Evolutionary conservation across 345 rosid species (phyloP).

Genomic region (Ricinus communis): DNA sequence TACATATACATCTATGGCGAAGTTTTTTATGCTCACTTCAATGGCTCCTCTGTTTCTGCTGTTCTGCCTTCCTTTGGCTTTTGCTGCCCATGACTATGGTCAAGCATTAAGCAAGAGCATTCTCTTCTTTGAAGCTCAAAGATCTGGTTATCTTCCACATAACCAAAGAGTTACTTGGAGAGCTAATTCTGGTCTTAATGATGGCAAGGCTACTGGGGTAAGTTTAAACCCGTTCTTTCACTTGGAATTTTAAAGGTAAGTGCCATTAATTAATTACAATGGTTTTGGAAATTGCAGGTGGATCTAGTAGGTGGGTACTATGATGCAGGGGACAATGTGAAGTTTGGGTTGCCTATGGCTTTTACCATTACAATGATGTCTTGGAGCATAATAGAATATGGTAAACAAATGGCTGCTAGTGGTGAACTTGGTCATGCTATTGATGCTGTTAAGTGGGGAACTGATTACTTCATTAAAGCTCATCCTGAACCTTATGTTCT

Average conservation of each 20-base stretch:
- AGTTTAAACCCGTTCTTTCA: conserved; percentile 17
- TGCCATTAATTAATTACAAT: neutral
- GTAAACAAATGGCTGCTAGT: conserved; percentile 61
- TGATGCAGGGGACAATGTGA: conserved; percentile 99
- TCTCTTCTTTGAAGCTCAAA: conserved; percentile 96
- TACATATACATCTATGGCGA: conserved; percentile 27
- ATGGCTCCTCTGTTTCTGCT: conserved; percentile 52
- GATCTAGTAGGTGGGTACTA: conserved; percentile 98
- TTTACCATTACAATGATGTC: conserved; percentile 98
- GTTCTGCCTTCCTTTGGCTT: conserved; percentile 55
- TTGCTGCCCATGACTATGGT: conserved; percentile 84
- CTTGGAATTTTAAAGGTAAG: too few relatives aligned
- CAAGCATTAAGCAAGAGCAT: conserved; percentile 93
- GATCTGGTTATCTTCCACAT: conserved; percentile 87
- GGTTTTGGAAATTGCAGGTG: conserved; percentile 49
- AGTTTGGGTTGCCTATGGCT: conserved; percentile 98
- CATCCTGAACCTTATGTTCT: conserved; percentile 91
- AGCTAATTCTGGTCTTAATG: conserved; percentile 79
- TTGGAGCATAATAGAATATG: conserved; percentile 93
- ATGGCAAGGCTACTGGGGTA: conserved; percentile 98
- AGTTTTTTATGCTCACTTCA: conserved; percentile 28
- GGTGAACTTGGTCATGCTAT: conserved; percentile 88
- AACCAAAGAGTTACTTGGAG: conserved; percentile 95
- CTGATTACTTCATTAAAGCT: conserved; percentile 94
- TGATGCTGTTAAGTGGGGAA: conserved; percentile 95